Evolutionary conservation across 495 filamentous ascomycete genomes (phyloP).

Genomic region (Aspergillus olivimuriae): DNA sequence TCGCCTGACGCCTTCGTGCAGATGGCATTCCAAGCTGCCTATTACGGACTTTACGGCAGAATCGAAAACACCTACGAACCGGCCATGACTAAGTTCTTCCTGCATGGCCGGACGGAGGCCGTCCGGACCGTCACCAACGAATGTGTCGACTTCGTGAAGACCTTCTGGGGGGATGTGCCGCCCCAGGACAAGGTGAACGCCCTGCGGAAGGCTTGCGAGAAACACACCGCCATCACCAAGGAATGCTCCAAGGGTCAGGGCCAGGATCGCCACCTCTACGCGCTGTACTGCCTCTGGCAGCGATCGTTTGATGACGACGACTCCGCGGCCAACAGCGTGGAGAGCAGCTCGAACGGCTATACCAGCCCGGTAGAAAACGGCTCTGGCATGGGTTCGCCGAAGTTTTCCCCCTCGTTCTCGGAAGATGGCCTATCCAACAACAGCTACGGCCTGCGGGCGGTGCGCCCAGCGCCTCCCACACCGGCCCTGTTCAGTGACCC

Average conservation of each 20-base stretch:
- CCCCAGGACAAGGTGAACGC: conserved; percentile 76
- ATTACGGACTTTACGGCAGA: conserved; percentile 93
- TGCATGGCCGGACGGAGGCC: conserved; percentile 92
- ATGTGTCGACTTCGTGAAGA: conserved; percentile 77
- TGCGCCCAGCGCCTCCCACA: conserved; percentile 41
- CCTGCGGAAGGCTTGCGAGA: conserved; percentile 73
- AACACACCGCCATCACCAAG: conserved; percentile 72
- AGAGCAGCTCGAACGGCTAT: conserved; percentile 53
- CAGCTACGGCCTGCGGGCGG: conserved; percentile 24
- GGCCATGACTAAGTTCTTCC: conserved; percentile 92
- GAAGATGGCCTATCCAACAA: conserved; percentile 35
- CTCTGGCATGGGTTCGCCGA: conserved; percentile 48
- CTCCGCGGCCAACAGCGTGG: conserved; percentile 45
- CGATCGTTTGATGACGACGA: conserved; percentile 68
- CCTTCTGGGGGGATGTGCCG: conserved; percentile 91
- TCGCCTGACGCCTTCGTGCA: conserved; percentile 97
- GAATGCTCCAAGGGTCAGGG: conserved; percentile 88
- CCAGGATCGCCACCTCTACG: conserved; percentile 91
- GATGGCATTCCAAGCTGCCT: conserved; percentile 98
- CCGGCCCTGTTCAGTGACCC: conserved; percentile 80
- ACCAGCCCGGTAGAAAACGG: conserved; percentile 43
- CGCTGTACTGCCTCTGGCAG: conserved; percentile 93
- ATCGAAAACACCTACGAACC: conserved; percentile 96
- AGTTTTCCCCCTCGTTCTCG: conserved; percentile 42
- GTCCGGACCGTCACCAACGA: conserved; percentile 80